Evolutionary conservation across 139 green algal genomes (phyloP).

Genomic region (Chlamydomonas eustigma): DNA sequence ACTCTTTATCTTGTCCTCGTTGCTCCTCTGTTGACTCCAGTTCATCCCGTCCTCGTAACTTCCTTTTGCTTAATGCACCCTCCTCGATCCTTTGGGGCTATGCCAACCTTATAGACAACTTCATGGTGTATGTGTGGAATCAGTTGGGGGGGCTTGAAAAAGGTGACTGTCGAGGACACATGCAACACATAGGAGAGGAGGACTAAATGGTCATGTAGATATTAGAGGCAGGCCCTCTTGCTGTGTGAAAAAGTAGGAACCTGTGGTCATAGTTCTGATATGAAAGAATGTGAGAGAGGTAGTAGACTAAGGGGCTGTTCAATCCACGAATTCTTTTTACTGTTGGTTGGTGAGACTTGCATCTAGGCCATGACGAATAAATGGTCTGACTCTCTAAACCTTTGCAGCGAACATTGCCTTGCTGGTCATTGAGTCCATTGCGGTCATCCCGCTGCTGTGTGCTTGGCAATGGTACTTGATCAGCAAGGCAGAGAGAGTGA

Average conservation of each 20-base stretch:
- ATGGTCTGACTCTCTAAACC: background rate
- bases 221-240: too few relatives aligned
- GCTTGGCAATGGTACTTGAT: background rate
- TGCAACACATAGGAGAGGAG: too few relatives aligned
- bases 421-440: background rate
- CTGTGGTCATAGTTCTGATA: too few relatives aligned
- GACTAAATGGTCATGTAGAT: too few relatives aligned
- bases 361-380: background rate
- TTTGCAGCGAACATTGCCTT: background rate
- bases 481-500: background rate
- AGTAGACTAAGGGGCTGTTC: background rate
- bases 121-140: background rate
- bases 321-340: too few relatives aligned
- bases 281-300: conserved; percentile 9
- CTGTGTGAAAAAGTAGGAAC: too few relatives aligned
- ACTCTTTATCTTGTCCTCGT: too few relatives aligned
- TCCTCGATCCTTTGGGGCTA: conserved; percentile 1
- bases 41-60: background rate
- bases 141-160: too few relatives aligned
- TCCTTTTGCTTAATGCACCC: background rate
- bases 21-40: too few relatives aligned
- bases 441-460: background rate
- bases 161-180: too few relatives aligned
- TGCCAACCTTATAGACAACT: conserved; percentile 12
- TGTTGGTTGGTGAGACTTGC: background rate